phyloP scores from a whole-genome alignment of 352 stramenopile genomes.

The Phytophthora fragariaefolia region DNA sequence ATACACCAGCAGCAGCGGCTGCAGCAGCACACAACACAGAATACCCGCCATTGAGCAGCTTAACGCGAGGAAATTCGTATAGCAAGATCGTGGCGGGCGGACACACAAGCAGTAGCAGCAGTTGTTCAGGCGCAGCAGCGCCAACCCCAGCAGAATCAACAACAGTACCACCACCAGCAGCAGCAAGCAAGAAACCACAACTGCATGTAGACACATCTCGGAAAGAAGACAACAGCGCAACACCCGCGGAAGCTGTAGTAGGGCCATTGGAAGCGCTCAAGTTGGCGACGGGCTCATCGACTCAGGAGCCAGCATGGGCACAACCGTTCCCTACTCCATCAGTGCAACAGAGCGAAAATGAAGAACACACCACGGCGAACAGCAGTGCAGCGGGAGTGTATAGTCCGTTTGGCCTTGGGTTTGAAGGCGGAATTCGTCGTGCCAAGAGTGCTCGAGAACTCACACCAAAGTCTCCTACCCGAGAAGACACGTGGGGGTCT shows the following conservation, averaged over 20 bases:
- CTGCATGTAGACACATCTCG: conserved; percentile 61
- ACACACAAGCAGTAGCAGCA: conserved; percentile 28
- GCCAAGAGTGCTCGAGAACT: conserved; percentile 34
- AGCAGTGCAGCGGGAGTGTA: conserved; percentile 47
- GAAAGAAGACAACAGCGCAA: conserved; percentile 29
- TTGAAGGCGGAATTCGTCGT: conserved; percentile 68
- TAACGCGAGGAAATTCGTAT: conserved; percentile 45
- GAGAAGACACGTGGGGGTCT: conserved; percentile 35
- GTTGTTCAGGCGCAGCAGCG: conserved; percentile 8
- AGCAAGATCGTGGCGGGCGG: conserved; percentile 58
- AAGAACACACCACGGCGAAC: conserved; percentile 23
- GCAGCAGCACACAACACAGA: conserved; percentile 30
- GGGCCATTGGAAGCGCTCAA: conserved; percentile 77
- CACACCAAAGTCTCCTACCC: conserved; percentile 16
- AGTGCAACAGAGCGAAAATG: conserved; percentile 45
- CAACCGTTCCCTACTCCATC: conserved; percentile 68
- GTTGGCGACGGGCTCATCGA: conserved; percentile 65
- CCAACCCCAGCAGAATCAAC: conserved; percentile 2
- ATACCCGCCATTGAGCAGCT: conserved; percentile 14
- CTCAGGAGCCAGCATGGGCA: conserved; percentile 69
- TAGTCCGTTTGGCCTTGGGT: conserved; percentile 78
- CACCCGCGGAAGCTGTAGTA: conserved; percentile 44
- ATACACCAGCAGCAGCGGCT: conserved; percentile 2
- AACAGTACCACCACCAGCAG: conserved; percentile 7
- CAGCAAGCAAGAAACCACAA: conserved; percentile 40